Conservation (phyloP, 2,329 filamentous ascomycete genomes). For the Curvularia lunata region DNA sequence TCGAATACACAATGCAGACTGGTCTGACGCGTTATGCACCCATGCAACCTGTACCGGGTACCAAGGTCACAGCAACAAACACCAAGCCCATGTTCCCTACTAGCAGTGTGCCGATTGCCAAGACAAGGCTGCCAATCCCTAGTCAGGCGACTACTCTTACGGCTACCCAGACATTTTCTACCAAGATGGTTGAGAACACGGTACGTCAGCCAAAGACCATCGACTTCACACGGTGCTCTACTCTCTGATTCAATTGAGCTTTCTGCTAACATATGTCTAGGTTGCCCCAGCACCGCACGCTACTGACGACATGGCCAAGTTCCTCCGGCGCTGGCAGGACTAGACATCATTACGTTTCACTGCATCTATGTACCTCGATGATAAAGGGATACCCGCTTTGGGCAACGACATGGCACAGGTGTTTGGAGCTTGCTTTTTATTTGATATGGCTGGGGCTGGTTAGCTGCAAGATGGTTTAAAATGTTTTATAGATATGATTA, state of each 20-base stretch:
- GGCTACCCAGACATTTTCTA: constrained; percentile 58
- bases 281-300: constrained; percentile 60
- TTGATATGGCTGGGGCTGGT: constrained; percentile 3
- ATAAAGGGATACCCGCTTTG: neutral
- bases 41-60: constrained; percentile 65
- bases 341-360: constrained; percentile 35
- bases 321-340: constrained; percentile 66
- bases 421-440: constrained; percentile 13
- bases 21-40: constrained; percentile 66
- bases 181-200: constrained; percentile 63
- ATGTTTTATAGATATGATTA: constrained; percentile 14
- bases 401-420: constrained; percentile 13
- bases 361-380: neutral
- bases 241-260: neutral
- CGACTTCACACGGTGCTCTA: neutral
- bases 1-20: constrained; percentile 63
- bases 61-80: constrained; percentile 62
- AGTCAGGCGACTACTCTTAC: constrained; percentile 60
- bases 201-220: constrained; percentile 51
- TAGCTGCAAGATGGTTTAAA: constrained; percentile 1
- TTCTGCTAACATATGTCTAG: constrained; percentile 49
- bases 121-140: constrained; percentile 54
- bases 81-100: constrained; percentile 61
- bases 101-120: constrained; percentile 61
- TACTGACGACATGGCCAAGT: constrained; percentile 62